Conservation (phyloP, 2,329 filamentous ascomycete genomes). For the Phialophora verrucosa region DNA sequence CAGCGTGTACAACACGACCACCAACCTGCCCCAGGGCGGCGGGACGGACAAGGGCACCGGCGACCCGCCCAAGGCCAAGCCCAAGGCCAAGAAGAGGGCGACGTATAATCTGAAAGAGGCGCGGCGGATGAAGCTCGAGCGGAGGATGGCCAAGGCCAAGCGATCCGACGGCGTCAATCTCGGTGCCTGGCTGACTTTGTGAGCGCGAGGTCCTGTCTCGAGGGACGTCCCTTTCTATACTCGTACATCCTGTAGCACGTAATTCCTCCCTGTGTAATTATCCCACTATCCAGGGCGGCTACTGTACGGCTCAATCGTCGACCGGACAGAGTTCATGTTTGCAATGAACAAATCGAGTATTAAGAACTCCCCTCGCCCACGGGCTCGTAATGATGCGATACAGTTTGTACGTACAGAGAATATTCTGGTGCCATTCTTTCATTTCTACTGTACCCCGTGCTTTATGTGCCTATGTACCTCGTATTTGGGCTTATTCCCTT, state of each 20-base stretch:
- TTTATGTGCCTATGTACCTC: not conserved
- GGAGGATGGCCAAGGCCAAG: not conserved
- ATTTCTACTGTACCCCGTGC: no score
- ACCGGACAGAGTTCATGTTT: no score
- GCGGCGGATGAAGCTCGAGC: conserved; percentile 9
- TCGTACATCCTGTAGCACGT: no score
- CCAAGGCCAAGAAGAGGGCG: conserved; percentile 1
- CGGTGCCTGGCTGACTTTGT: not conserved
- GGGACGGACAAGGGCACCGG: not conserved
- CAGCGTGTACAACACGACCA: conserved; percentile 35
- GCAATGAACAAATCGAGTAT: no score
- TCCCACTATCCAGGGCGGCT: no score
- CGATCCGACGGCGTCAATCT: not conserved
- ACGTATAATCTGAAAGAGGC: conserved; percentile 22
- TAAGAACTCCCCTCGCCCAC: no score
- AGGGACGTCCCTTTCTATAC: not conserved
- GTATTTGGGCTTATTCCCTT: not conserved
- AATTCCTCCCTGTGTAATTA: no score
- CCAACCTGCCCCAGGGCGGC: conserved; percentile 32
- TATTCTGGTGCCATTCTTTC: no score
- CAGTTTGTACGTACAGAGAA: no score
- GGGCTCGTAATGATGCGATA: no score
- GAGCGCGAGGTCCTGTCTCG: not conserved
- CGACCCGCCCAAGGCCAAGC: not conserved
- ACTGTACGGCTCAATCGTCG: no score